phyloP scores from a whole-genome alignment of 345 rosid species.

The Balakata baccata region DNA sequence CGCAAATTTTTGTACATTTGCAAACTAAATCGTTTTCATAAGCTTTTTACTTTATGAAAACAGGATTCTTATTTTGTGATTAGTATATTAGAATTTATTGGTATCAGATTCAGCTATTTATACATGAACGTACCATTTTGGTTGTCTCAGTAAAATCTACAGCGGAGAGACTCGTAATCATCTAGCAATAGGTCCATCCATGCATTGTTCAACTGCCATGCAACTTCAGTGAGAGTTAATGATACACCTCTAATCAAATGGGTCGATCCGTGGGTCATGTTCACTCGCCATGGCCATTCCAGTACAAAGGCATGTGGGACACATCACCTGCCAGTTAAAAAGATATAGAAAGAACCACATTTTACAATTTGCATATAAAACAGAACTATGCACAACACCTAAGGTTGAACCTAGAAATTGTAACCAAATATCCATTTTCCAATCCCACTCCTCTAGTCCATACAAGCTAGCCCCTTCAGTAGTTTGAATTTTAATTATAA shows the following conservation, averaged over 20 bases:
- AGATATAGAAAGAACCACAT: not conserved
- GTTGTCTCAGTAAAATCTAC: not conserved
- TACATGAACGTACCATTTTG: not conserved
- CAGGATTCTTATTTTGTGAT: too few relatives aligned
- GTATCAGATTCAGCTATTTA: constrained; percentile 1
- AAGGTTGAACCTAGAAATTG: not conserved
- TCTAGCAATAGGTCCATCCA: not conserved
- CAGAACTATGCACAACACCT: too few relatives aligned
- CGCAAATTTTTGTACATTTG: not conserved
- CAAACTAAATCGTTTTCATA: not conserved
- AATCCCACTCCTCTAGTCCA: not conserved
- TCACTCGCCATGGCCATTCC: constrained; percentile 99
- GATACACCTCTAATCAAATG: constrained; percentile 58
- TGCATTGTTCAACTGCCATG: not conserved
- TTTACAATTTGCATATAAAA: not conserved
- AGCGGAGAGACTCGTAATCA: not conserved
- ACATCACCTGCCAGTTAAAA: constrained; percentile 68
- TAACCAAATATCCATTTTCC: not conserved
- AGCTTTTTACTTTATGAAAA: not conserved
- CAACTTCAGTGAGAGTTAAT: not conserved
- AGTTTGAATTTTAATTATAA: too few relatives aligned
- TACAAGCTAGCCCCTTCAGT: too few relatives aligned
- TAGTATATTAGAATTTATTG: not conserved
- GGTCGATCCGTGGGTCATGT: constrained; percentile 90
- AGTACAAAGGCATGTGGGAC: constrained; percentile 96